Evolutionary conservation across 148 eudicot genomes (phyloP).

Genomic region (Spergularia bocconei): DNA sequence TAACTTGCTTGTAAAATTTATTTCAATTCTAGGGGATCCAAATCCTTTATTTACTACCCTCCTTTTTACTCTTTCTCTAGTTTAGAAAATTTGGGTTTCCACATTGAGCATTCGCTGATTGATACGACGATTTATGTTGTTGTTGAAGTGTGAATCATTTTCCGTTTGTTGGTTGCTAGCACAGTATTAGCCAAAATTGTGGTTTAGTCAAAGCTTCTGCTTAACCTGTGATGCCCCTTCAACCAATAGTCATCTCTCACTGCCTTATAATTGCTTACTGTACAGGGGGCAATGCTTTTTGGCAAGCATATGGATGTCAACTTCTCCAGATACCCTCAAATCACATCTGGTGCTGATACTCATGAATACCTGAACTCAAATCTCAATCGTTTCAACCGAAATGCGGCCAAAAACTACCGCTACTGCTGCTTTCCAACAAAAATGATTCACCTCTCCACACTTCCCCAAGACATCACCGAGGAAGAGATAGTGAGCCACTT

Average conservation of each 20-base stretch:
- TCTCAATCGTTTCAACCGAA: slow-evolving; percentile 86
- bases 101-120: too few species aligned
- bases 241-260: neutral
- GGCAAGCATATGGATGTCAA: slow-evolving; percentile 86
- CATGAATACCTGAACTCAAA: slow-evolving; percentile 83
- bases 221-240: too few species aligned
- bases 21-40: too few species aligned
- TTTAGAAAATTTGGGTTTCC: too few species aligned
- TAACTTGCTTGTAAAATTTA: too few species aligned
- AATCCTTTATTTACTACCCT: too few species aligned
- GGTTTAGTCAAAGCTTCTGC: too few species aligned
- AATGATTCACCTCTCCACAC: slow-evolving; percentile 81
- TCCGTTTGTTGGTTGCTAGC: too few species aligned
- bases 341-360: slow-evolving; percentile 79
- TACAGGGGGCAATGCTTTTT: slow-evolving; percentile 76
- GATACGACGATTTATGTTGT: too few species aligned
- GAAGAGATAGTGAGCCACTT: slow-evolving; percentile 66
- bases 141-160: too few species aligned
- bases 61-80: too few species aligned
- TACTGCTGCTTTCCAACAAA: slow-evolving; percentile 97
- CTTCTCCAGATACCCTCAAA: slow-evolving; percentile 68
- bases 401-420: slow-evolving; percentile 88
- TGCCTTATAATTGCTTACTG: neutral
- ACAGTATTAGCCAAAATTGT: too few species aligned
- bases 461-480: slow-evolving; percentile 72